Conservation (phyloP, 2,329 filamentous ascomycete genomes). For the Fusarium acutatum region DNA sequence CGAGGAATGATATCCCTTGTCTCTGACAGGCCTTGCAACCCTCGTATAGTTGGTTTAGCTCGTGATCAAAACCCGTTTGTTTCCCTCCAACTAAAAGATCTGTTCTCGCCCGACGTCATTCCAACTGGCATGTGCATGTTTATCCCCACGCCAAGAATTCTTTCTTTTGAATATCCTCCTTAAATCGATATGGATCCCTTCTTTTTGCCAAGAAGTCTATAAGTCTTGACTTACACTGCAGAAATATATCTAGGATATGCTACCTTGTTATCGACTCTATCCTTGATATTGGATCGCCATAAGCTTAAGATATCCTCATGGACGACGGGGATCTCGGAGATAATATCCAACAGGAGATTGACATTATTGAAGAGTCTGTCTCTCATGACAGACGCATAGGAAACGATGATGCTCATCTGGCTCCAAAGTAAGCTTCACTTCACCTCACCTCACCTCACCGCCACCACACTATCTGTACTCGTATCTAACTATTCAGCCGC, state of each 20-base stretch:
- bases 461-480: not conserved
- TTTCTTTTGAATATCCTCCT: not conserved
- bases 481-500: slow-evolving; percentile 49
- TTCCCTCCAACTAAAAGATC: not conserved
- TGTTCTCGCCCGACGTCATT: slow-evolving; percentile 12
- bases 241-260: not conserved
- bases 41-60: slow-evolving; percentile 11
- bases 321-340: slow-evolving; percentile 52
- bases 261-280: not conserved
- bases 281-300: not conserved
- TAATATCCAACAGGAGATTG: slow-evolving; percentile 48
- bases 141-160: slow-evolving; percentile 9
- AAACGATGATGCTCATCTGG: slow-evolving; percentile 53
- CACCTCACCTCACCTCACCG: not conserved
- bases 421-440: slow-evolving; percentile 52
- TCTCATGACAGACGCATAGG: slow-evolving; percentile 42
- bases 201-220: not conserved
- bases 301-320: slow-evolving; percentile 43
- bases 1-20: slow-evolving; percentile 3
- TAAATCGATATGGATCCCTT: not conserved
- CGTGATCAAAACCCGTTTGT: slow-evolving; percentile 10
- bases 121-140: not conserved
- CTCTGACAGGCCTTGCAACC: not conserved
- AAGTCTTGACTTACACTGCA: not conserved
- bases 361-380: slow-evolving; percentile 39